Base-by-base conservation (phyloP, 129 eudicot genomes). In the Dittrichia graveolens region DNA sequence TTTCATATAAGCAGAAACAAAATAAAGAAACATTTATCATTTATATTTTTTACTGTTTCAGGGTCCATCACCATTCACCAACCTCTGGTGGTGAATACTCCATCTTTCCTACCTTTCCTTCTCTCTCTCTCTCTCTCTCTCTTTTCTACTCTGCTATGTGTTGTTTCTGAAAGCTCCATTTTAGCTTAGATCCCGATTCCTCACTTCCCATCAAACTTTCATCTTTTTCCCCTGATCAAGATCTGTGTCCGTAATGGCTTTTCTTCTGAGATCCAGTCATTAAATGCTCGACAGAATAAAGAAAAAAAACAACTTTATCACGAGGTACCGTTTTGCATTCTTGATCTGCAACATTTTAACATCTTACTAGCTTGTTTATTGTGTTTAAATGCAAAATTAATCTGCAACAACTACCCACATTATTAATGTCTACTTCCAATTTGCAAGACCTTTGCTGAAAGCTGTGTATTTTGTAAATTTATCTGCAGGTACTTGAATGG, bases 41-140 rank as follows among this genome's bases (percentile, higher is more conserved):
- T n/a, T n/a, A n/a, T n/a, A n/a, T n/a, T n/a, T n/a, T 70, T 82
- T 75, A 84, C 85, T 78, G 79, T 73, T 75, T 72, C 70, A 54
- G 59, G 65, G 72, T 72, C 82, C 85, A 85, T 75, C 77, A 81
- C 90, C 96, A 89, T 83, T 75, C 77, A 81, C 90, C 96, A 89
- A 87, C 90, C 91, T 76, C 78, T 85, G 90, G 84, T 85, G 90
- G 84, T 78, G 76, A 78, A 47, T 75, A 87, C 90, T 85, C 90
- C 96, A 85, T 79, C 81, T 77, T 79, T 75, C 89, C 89, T 84
- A 79, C 83, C 67, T 77, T 80, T 78, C 78, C 72, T 82, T 73
- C 60, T 83, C 75, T 85, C 79, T 60, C 48, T 65, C 13, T 24
- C 31, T 24, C 2, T 39, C 6, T n/a, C 18, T 39, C 15, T 38